Conservation (phyloP, 2,329 filamentous ascomycete genomes). For the Arthrobotrys conoides region DNA sequence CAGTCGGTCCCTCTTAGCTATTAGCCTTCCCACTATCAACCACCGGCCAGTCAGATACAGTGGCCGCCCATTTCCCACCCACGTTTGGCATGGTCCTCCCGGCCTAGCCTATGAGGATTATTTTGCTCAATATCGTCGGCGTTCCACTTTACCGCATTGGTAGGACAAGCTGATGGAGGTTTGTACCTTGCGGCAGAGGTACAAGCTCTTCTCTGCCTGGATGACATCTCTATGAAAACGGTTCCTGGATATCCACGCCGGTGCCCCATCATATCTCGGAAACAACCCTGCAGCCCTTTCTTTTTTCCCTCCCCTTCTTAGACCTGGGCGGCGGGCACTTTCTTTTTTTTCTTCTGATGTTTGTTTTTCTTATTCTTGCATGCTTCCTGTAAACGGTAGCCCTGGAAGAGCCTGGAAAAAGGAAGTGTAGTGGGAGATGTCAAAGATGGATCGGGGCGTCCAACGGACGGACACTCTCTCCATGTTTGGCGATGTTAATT, state of each 20-base stretch:
- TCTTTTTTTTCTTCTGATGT: constrained; percentile 17
- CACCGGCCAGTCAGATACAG: constrained; percentile 59
- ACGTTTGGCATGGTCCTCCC: constrained; percentile 60
- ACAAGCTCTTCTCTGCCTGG: constrained; percentile 21
- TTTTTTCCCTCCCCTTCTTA: background rate
- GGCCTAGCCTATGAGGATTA: constrained; percentile 57
- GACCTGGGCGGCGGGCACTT: constrained; percentile 5
- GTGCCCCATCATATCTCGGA: constrained; percentile 57
- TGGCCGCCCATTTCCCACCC: constrained; percentile 50
- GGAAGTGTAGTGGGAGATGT: constrained; percentile 39
- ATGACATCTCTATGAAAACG: constrained; percentile 51
- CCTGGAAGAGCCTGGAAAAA: constrained; percentile 56
- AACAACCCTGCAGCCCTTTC: constrained; percentile 41
- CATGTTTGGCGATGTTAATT: constrained; percentile 51
- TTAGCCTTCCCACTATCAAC: constrained; percentile 54
- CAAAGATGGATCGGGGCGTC: constrained; percentile 57
- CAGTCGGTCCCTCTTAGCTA: no score
- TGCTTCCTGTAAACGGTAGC: constrained; percentile 25
- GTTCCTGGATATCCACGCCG: constrained; percentile 52
- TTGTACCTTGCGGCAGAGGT: constrained; percentile 58
- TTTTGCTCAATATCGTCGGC: constrained; percentile 58
- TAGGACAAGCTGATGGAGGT: constrained; percentile 51
- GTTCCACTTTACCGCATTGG: constrained; percentile 59
- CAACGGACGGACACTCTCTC: constrained; percentile 56
- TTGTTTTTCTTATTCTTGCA: constrained; percentile 20